A percentile compares a stretch with the other conserved stretches of the same genome.
Evolutionary conservation across 345 rosid species (phyloP).

Genomic region (Brassica rapa): DNA sequence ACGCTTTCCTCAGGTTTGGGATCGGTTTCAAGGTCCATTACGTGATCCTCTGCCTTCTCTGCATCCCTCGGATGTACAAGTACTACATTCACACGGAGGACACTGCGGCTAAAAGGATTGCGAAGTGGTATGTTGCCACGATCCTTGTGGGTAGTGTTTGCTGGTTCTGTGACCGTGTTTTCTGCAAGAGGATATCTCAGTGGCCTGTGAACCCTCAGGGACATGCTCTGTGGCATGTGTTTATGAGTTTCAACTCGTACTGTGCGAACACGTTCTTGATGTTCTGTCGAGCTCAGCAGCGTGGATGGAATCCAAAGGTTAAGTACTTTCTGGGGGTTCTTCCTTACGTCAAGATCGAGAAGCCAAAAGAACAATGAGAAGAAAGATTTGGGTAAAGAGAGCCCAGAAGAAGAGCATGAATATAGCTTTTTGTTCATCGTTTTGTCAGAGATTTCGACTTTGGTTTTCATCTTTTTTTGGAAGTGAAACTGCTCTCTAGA

Average conservation of each 20-base stretch:
- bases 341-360: slow-evolving; percentile 83
- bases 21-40: slow-evolving; percentile 91
- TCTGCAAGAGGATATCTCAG: slow-evolving; percentile 56
- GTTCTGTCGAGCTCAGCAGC: slow-evolving; percentile 93
- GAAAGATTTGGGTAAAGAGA: not conserved
- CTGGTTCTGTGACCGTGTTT: slow-evolving; percentile 70
- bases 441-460: slow-evolving; percentile 23
- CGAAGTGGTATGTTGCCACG: slow-evolving; percentile 69
- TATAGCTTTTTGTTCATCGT: slow-evolving; percentile 39
- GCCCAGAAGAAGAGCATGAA: slow-evolving; percentile 31
- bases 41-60: slow-evolving; percentile 73
- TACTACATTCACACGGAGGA: slow-evolving; percentile 87
- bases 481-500: slow-evolving; percentile 39
- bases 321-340: slow-evolving; percentile 54
- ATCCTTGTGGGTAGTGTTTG: slow-evolving; percentile 60
- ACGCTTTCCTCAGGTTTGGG: slow-evolving; percentile 66
- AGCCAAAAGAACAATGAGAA: slow-evolving; percentile 62
- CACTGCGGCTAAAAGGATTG: slow-evolving; percentile 64
- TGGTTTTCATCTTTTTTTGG: slow-evolving; percentile 21
- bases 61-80: slow-evolving; percentile 92
- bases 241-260: slow-evolving; percentile 90
- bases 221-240: slow-evolving; percentile 90
- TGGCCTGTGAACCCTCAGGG: slow-evolving; percentile 91
- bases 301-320: slow-evolving; percentile 78
- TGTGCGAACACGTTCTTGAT: slow-evolving; percentile 91